Percentiles rank a stretch among this genome's conserved stretches.
Evolutionary conservation across 257 asterid genomes (phyloP).

Genomic region (Solanum chiquidenum): DNA sequence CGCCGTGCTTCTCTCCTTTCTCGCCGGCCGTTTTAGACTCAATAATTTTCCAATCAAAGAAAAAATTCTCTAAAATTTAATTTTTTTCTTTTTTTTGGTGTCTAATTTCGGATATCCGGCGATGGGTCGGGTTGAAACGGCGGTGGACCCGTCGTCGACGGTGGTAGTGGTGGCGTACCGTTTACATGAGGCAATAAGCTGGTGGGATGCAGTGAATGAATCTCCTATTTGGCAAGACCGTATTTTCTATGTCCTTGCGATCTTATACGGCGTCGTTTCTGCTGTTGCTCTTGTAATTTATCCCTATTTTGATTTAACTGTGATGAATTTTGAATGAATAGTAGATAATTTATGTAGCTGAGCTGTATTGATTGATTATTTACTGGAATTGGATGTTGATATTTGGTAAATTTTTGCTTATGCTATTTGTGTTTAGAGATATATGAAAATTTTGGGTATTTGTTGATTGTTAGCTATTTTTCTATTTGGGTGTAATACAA

Average conservation of each 20-base stretch:
- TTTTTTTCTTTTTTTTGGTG: background rate
- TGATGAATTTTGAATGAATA: background rate
- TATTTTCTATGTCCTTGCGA: conserved; percentile 57
- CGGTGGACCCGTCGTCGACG: conserved; percentile 28
- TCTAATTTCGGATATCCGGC: conserved; percentile 18
- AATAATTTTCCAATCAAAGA: background rate
- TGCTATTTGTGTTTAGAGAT: background rate
- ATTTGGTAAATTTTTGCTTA: background rate
- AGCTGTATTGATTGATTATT: background rate
- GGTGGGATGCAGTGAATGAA: conserved; percentile 75
- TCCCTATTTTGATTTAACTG: background rate
- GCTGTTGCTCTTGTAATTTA: conserved; percentile 56
- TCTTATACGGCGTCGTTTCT: conserved; percentile 67
- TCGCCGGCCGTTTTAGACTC: conserved; percentile 18
- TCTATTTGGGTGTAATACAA: background rate
- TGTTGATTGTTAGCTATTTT: background rate
- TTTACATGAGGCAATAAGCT: conserved; percentile 52
- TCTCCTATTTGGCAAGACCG: conserved; percentile 80
- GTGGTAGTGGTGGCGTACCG: conserved; percentile 35
- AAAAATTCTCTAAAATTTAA: background rate
- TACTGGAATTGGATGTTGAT: background rate
- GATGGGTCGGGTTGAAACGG: conserved; percentile 34
- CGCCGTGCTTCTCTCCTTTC: background rate
- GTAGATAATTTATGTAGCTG: background rate
- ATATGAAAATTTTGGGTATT: background rate